A percentile compares a stretch with the other conserved stretches of the same genome.
These are phyloP conservation scores for Vanrija sp. DNA, from an alignment of 1,284 basidiomycete genomes.

Conservation along the genomic window DNA sequence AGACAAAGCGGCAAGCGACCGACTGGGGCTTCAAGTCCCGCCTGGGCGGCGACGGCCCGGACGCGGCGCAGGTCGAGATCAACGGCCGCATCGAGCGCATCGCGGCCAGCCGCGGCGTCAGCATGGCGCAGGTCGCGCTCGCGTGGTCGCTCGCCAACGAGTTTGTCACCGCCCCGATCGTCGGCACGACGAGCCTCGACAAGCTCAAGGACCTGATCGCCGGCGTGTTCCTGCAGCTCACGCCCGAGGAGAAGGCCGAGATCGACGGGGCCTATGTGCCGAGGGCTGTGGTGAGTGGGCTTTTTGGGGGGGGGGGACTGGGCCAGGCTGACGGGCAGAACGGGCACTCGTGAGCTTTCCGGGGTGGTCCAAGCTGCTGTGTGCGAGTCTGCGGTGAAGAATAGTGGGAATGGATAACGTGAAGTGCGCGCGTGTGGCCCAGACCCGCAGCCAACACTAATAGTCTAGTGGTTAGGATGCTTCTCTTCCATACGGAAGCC, in stretches of 20 bases:
- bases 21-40: slow-evolving; percentile 15
- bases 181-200: slow-evolving; percentile 38
- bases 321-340: no score
- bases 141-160: slow-evolving; percentile 53
- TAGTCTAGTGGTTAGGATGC: no score
- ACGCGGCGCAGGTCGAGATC: slow-evolving; percentile 28
- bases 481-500: no score
- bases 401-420: no score
- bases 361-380: no score
- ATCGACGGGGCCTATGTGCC: slow-evolving; percentile 53
- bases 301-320: no score
- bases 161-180: slow-evolving; percentile 41
- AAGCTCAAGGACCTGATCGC: slow-evolving; percentile 38
- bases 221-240: slow-evolving; percentile 40
- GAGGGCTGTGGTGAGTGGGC: slow-evolving; percentile 5
- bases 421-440: no score
- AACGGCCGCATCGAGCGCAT: slow-evolving; percentile 54
- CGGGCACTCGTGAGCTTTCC: no score
- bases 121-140: slow-evolving; percentile 59
- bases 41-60: not conserved
- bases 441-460: no score
- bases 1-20: slow-evolving; percentile 21
- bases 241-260: slow-evolving; percentile 55
- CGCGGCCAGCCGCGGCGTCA: slow-evolving; percentile 54
- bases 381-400: no score